These are phyloP conservation scores for Lathyrus oleraceus DNA, from an alignment of 306 rosid species.

Conservation along the genomic window DNA sequence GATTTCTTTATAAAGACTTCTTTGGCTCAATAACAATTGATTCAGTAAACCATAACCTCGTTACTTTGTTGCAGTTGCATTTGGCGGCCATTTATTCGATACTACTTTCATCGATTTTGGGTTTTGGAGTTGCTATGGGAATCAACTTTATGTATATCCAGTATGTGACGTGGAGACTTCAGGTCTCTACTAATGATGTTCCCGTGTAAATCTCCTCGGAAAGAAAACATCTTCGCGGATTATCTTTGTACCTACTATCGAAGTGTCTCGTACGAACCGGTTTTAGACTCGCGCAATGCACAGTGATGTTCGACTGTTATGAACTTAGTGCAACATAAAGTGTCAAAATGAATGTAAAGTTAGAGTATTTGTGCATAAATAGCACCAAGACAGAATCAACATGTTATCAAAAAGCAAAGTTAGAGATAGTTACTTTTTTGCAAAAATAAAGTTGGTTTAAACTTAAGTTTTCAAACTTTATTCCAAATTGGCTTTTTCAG, in stretches of 20 bases:
- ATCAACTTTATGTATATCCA: slow-evolving; percentile 67
- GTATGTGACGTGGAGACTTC: slow-evolving; percentile 68
- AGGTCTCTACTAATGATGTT: slow-evolving; percentile 47
- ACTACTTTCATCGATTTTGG: slow-evolving; percentile 69
- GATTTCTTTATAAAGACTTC: not conserved
- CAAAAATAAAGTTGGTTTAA: not conserved
- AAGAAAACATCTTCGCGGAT: slow-evolving; percentile 29
- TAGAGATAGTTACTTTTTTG: not conserved
- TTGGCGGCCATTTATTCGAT: slow-evolving; percentile 68
- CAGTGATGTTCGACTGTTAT: not conserved
- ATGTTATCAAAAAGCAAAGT: not conserved
- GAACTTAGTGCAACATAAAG: not conserved
- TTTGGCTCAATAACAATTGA: not conserved
- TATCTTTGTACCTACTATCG: slow-evolving; percentile 17
- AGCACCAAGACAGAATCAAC: not conserved
- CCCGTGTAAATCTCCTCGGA: slow-evolving; percentile 50
- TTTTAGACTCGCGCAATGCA: not conserved
- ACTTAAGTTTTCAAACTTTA: not conserved
- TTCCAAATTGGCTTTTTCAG: not conserved
- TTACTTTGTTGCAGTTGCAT: slow-evolving; percentile 65
- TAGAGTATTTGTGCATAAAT: not conserved
- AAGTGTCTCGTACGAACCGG: slow-evolving; percentile 2
- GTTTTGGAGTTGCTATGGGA: slow-evolving; percentile 79
- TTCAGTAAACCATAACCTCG: not conserved
- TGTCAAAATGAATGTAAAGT: not conserved